Evolutionary conservation across 176 grass and related monocot species (phyloP).

Genomic region (Ensete ventricosum): DNA sequence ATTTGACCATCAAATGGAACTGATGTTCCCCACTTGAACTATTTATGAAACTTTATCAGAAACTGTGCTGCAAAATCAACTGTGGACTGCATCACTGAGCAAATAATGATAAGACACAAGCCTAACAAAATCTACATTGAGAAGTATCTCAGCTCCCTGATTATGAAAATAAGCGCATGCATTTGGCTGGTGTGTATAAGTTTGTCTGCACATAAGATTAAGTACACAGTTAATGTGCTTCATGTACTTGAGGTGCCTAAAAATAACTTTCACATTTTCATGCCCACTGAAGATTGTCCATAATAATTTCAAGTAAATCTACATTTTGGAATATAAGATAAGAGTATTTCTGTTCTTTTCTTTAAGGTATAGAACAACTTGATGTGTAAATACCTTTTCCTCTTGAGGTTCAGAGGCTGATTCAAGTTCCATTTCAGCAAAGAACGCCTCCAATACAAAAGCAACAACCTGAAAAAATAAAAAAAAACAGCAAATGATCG

Average conservation of each 20-base stretch:
- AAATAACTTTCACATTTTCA: background rate
- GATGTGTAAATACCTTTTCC: slow-evolving; percentile 13
- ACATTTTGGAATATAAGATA: background rate
- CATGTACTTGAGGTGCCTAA: background rate
- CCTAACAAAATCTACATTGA: background rate
- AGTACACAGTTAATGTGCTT: background rate
- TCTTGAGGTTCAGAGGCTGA: slow-evolving; percentile 34
- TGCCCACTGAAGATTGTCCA: background rate
- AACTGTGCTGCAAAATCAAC: background rate
- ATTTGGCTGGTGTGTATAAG: background rate
- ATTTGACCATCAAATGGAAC: background rate
- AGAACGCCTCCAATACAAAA: slow-evolving; percentile 96
- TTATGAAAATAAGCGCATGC: background rate
- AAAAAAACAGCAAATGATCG: slow-evolving; percentile 4
- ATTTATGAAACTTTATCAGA: background rate
- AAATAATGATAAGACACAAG: background rate
- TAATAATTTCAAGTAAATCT: background rate
- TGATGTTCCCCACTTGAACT: background rate
- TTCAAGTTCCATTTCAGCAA: slow-evolving; percentile 97
- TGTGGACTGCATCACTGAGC: background rate
- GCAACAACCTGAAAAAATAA: slow-evolving; percentile 81
- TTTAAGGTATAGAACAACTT: background rate
- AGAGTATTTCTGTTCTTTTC: background rate
- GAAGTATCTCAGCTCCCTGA: background rate
- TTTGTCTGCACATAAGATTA: background rate